These are phyloP conservation scores for Tulasnella sp. DNA, from an alignment of 768 basidiomycete genomes.

Conservation along the genomic window DNA sequence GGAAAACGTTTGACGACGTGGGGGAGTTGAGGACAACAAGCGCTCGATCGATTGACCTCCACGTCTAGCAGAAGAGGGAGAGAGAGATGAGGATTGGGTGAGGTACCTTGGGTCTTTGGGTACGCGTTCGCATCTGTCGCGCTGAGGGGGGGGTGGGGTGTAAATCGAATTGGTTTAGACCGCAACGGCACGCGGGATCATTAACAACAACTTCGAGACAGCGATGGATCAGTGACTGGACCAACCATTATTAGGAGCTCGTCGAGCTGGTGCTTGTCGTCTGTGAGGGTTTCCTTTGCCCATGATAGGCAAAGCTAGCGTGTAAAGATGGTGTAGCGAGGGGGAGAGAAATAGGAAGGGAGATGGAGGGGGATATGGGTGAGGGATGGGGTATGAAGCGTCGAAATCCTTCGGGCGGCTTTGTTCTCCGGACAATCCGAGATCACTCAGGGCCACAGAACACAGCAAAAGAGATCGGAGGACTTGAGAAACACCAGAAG, in stretches of 20 bases:
- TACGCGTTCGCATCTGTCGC: constrained; percentile 22
- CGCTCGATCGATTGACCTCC: not conserved
- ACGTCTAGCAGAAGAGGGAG: not conserved
- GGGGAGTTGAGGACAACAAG: not conserved
- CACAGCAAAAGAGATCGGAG: not conserved
- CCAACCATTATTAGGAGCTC: constrained; percentile 10
- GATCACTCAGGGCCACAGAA: not conserved
- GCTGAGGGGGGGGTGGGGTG: not conserved
- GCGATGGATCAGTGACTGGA: not conserved
- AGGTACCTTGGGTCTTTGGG: constrained; percentile 22
- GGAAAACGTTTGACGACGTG: not conserved
- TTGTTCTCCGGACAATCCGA: constrained; percentile 7
- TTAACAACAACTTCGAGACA: not conserved
- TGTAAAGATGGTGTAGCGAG: not conserved
- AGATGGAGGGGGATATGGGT: not conserved
- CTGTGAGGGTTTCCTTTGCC: constrained; percentile 18
- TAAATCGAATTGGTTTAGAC: not conserved
- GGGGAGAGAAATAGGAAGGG: not conserved
- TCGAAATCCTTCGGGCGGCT: not conserved
- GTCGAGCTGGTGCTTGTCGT: constrained; percentile 6
- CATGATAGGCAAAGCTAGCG: not conserved
- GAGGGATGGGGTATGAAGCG: not conserved
- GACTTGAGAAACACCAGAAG: not conserved
- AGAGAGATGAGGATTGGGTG: not conserved
- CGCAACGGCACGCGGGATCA: not conserved